A percentile compares a stretch with the other conserved stretches of the same genome.
These are phyloP conservation scores for Wallacemonas sp. DNA, from an alignment of 208 protist species.

Conservation along the genomic window DNA sequence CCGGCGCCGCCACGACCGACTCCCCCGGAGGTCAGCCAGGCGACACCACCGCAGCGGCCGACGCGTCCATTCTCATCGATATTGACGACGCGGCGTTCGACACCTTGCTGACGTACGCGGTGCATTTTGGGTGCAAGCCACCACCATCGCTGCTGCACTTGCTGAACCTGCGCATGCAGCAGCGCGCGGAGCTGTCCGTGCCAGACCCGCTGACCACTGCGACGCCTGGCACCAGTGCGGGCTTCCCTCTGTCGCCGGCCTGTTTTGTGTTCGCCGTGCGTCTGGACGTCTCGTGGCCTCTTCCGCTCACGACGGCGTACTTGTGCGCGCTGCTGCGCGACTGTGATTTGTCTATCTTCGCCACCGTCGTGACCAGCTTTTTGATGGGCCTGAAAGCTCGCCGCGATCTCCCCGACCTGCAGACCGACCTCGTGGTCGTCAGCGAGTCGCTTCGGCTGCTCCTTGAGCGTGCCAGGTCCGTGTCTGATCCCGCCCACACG, in stretches of 20 bases:
- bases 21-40: too few species aligned
- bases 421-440: slow-evolving; percentile 26
- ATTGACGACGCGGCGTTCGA: slow-evolving; percentile 32
- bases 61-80: background rate
- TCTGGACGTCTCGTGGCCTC: slow-evolving; percentile 30
- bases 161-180: background rate
- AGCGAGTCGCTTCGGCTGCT: slow-evolving; percentile 18
- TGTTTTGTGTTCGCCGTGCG: slow-evolving; percentile 69
- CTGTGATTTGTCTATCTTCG: slow-evolving; percentile 52
- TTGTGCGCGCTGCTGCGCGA: slow-evolving; percentile 35
- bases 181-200: slow-evolving; percentile 8
- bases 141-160: slow-evolving; percentile 14
- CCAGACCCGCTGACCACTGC: too few species aligned
- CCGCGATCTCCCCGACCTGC: background rate
- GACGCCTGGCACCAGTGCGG: too few species aligned
- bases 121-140: slow-evolving; percentile 28
- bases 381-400: slow-evolving; percentile 27
- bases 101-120: slow-evolving; percentile 24
- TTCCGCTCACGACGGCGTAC: slow-evolving; percentile 33
- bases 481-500: background rate
- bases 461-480: slow-evolving; percentile 14
- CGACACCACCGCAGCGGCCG: background rate
- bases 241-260: slow-evolving; percentile 28
- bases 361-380: slow-evolving; percentile 44
- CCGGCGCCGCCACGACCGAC: too few species aligned